Base-by-base conservation (phyloP, 1,139 yeast genomes). In the Blastobotrys indianensis region DNA sequence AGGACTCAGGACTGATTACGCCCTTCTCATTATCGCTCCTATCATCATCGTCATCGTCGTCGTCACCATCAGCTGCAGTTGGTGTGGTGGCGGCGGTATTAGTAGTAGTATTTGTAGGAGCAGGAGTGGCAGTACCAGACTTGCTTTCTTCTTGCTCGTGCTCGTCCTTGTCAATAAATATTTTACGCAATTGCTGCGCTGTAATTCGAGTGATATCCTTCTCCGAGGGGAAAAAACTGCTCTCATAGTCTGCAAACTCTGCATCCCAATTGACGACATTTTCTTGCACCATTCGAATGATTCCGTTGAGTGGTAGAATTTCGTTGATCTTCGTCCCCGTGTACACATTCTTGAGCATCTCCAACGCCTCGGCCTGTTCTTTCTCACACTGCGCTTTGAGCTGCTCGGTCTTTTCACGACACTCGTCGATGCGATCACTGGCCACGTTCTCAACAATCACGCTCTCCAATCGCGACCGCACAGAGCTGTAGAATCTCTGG, bases 181-280 rank as follows among this genome's bases (percentile, higher is more conserved):
- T 74, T 55, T 81, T 85, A 50, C 82, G 79, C 59, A 94, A 70
- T 60, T 92, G 98, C 55, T 83, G 83, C 11, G 95, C 86, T 2
- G 98, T 90, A 40, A 92, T 85, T 51, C 88, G 74, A 7, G 95
- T 83, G 54, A 94, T 85, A 72, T 94, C 98, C 59, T 84, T 86
- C 63, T 94, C 98, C 12, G 95, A 81, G 0, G 97, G 97, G 50
- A 92, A 75, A 59, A 76, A 92, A 28, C 73, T 74, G 45, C 75
- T 75, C 53, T 86, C 97, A 66, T 92, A 88, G n/a, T 80, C 85
- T 39, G 78, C 75, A 59, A 94, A 88, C 50, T 85, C 95, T 25
- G 67, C 62, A 64, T 92, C 96, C 98, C 98, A 94, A 41, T 72
- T 75, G 20, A 87, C 90, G 3, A 94, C 94, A 42, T 82, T 69